A percentile compares a stretch with the other conserved stretches of the same genome.
Evolutionary conservation across 805 yeast species (phyloP).

Genomic region (Candida silvatica): DNA sequence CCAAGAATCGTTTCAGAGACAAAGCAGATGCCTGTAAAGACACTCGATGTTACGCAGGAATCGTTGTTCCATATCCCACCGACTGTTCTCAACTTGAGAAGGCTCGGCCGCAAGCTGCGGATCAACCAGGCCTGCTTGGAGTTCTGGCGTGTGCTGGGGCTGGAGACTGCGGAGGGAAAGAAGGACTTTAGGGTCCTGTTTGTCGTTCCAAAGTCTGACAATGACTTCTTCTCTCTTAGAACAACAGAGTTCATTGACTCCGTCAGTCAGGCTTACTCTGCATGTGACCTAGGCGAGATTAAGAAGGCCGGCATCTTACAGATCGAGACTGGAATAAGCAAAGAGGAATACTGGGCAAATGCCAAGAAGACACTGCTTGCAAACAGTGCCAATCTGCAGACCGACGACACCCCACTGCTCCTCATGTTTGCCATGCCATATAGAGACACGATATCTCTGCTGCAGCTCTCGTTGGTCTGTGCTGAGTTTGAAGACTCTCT

Average conservation of each 20-base stretch:
- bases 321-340: constrained; percentile 7
- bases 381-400: neutral
- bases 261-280: constrained; percentile 35
- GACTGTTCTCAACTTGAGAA: constrained; percentile 26
- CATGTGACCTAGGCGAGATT: constrained; percentile 38
- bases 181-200: constrained; percentile 47
- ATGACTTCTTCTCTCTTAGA: constrained; percentile 22
- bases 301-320: constrained; percentile 13
- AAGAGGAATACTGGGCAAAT: constrained; percentile 23
- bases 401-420: constrained; percentile 14
- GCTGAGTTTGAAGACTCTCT: constrained; percentile 35
- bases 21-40: constrained; percentile 1
- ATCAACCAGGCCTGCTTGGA: constrained; percentile 39
- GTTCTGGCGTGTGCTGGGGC: constrained; percentile 50
- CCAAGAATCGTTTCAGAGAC: neutral
- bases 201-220: constrained; percentile 22
- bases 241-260: constrained; percentile 29
- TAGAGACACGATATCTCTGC: constrained; percentile 32
- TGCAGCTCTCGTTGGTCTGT: constrained; percentile 38
- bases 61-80: constrained; percentile 27
- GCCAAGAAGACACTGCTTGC: constrained; percentile 5
- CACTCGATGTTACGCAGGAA: constrained; percentile 6
- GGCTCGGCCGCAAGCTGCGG: constrained; percentile 31
- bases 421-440: constrained; percentile 41
- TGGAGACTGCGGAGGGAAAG: constrained; percentile 41